Conservation (phyloP, 176 grass and related monocot genomes). For the Miscanthus lutarioriparius region DNA sequence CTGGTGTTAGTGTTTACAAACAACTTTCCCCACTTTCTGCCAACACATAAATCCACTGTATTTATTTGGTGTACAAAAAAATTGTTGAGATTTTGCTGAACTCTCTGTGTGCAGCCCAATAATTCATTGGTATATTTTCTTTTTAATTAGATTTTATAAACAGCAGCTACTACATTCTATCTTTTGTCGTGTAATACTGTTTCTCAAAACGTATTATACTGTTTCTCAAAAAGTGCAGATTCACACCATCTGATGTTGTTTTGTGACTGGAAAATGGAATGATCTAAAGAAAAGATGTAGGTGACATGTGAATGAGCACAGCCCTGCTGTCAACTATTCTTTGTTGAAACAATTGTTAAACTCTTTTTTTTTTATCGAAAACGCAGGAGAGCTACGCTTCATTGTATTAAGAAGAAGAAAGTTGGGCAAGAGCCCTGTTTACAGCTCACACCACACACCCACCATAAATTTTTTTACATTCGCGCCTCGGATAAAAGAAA, state of each 20-base stretch:
- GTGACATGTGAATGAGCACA: background rate
- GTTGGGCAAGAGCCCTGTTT: no score
- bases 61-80: background rate
- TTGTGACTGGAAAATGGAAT: background rate
- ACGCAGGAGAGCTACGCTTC: no score
- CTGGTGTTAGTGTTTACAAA: background rate
- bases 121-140: background rate
- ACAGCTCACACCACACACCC: no score
- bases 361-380: no score
- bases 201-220: background rate
- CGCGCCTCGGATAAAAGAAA: no score
- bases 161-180: background rate
- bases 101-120: background rate
- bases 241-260: background rate
- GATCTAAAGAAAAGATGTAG: background rate
- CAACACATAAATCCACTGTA: background rate
- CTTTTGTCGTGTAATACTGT: background rate
- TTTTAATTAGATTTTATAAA: constrained; percentile 11
- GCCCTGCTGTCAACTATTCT: background rate
- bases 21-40: background rate
- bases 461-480: no score
- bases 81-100: background rate
- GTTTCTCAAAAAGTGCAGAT: background rate
- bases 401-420: no score
- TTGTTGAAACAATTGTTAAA: background rate